phyloP scores from a whole-genome alignment of 192 early-diverging fungal genomes.

The Backusella tuberculispora region DNA sequence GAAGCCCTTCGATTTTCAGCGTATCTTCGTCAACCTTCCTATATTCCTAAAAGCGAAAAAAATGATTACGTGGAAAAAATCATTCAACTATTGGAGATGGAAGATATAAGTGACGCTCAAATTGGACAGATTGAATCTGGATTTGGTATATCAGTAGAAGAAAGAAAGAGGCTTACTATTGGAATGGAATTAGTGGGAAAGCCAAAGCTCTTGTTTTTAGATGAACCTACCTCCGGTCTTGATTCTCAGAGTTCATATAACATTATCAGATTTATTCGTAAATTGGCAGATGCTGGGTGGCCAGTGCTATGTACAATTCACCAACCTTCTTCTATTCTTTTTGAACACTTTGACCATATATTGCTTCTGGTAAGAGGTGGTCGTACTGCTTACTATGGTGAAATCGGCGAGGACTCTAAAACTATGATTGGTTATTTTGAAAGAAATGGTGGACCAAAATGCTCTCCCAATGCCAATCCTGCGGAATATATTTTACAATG shows the following conservation, averaged over 20 bases:
- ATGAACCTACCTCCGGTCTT: slow-evolving; percentile 72
- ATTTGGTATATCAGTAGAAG: slow-evolving; percentile 80
- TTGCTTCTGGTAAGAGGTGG: slow-evolving; percentile 80
- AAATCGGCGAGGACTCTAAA: slow-evolving; percentile 67
- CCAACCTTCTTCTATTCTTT: slow-evolving; percentile 81
- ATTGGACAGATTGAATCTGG: slow-evolving; percentile 53
- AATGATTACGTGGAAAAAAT: slow-evolving; percentile 54
- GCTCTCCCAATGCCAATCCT: slow-evolving; percentile 68
- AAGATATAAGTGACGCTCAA: slow-evolving; percentile 58
- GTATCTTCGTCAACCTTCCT: slow-evolving; percentile 65
- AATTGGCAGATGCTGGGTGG: slow-evolving; percentile 65
- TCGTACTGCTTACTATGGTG: slow-evolving; percentile 81
- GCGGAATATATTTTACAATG: slow-evolving; percentile 88
- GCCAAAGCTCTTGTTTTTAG: slow-evolving; percentile 77
- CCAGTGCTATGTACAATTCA: slow-evolving; percentile 84
- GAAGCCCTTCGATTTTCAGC: slow-evolving; percentile 87
- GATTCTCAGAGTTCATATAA: slow-evolving; percentile 81
- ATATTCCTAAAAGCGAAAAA: slow-evolving; percentile 54
- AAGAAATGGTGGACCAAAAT: slow-evolving; percentile 66
- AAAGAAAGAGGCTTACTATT: slow-evolving; percentile 82
- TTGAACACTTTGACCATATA: slow-evolving; percentile 84
- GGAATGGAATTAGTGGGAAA: slow-evolving; percentile 82
- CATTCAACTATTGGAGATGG: slow-evolving; percentile 57
- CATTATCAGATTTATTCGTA: slow-evolving; percentile 72
- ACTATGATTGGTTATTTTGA: slow-evolving; percentile 77